These are phyloP conservation scores for Ophiostoma himal-ulmi DNA, from an alignment of 2,329 filamentous ascomycete species.

Conservation along the genomic window DNA sequence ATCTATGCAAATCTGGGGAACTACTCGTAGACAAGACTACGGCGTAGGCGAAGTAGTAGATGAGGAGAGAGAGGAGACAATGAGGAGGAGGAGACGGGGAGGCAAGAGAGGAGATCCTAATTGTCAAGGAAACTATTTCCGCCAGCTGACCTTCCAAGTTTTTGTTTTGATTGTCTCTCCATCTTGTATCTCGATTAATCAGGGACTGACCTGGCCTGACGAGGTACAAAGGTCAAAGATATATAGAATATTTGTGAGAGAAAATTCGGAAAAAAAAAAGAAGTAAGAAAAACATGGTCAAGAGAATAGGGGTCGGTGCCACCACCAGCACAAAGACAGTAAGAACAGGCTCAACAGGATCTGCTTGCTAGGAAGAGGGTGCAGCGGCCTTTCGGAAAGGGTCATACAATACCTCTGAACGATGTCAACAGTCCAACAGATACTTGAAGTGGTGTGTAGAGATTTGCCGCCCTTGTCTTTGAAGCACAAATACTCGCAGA, in stretches of 20 bases:
- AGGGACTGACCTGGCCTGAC: background rate
- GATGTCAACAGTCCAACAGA: background rate
- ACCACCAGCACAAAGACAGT: background rate
- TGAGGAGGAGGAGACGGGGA: background rate
- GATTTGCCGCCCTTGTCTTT: too few species aligned
- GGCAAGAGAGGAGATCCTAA: background rate
- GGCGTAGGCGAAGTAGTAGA: background rate
- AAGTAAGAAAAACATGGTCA: background rate
- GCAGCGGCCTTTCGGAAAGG: background rate
- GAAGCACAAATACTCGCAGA: too few species aligned
- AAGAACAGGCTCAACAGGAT: background rate
- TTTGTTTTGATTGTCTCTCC: background rate
- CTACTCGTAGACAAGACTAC: background rate
- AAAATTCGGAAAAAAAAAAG: background rate
- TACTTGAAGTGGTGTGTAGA: too few species aligned
- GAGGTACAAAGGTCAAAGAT: background rate
- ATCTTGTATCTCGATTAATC: background rate
- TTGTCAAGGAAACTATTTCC: background rate
- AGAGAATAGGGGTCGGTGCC: background rate
- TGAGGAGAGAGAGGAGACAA: background rate
- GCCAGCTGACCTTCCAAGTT: background rate
- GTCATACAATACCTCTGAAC: background rate
- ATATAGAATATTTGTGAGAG: too few species aligned
- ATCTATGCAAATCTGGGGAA: background rate
- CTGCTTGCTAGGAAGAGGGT: background rate